Evolutionary conservation across 2,329 filamentous ascomycete genomes (phyloP).

Genomic region (Ceratocystis smalleyi): DNA sequence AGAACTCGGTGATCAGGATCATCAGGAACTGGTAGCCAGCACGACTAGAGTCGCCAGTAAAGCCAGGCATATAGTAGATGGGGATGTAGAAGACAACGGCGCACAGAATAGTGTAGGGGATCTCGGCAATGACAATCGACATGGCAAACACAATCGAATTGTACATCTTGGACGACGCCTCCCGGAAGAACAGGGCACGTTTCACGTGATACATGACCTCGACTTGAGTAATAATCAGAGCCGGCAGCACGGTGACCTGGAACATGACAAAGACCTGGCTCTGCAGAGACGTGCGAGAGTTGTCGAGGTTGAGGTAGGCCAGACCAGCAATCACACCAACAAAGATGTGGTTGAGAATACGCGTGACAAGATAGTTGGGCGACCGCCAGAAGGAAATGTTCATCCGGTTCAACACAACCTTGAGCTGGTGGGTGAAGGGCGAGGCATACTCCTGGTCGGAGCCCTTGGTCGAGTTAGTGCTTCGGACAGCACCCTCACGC

Average conservation of each 20-base stretch:
- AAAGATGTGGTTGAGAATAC: conserved; percentile 68
- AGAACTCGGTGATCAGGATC: conserved; percentile 67
- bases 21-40: conserved; percentile 83
- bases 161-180: conserved; percentile 77
- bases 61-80: conserved; percentile 70
- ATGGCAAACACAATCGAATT: conserved; percentile 61
- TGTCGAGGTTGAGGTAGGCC: conserved; percentile 61
- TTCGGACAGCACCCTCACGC: conserved; percentile 32
- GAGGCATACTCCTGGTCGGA: conserved; percentile 71
- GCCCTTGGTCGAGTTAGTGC: conserved; percentile 36
- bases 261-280: conserved; percentile 83
- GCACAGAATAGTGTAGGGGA: conserved; percentile 71
- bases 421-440: conserved; percentile 63
- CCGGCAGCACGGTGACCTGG: conserved; percentile 71
- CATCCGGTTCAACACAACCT: conserved; percentile 55
- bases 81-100: conserved; percentile 68
- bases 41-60: conserved; percentile 45
- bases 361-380: conserved; percentile 77
- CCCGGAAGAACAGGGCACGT: conserved; percentile 70
- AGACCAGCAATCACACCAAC: conserved; percentile 67
- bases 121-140: conserved; percentile 65
- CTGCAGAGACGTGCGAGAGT: conserved; percentile 62
- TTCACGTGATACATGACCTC: conserved; percentile 67
- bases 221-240: conserved; percentile 68
- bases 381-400: conserved; percentile 72